A percentile compares a stretch with the other conserved stretches of the same genome.
Evolutionary conservation across 208 protist species (phyloP).

Genomic region (Leishmania lainsoni): DNA sequence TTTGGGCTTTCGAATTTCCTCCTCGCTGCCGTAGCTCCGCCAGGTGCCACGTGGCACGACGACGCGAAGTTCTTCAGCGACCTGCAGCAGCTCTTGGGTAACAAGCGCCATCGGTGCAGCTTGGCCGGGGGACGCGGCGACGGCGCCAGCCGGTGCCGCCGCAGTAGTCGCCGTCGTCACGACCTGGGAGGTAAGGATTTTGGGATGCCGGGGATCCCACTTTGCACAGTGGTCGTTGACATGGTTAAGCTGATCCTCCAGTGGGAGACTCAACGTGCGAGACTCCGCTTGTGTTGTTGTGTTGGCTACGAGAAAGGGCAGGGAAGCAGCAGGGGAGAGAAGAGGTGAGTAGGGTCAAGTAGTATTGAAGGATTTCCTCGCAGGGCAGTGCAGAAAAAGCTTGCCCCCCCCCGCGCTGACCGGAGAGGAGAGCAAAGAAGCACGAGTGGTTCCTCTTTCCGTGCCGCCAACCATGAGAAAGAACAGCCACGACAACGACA

Average conservation of each 20-base stretch:
- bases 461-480: background rate
- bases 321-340: background rate
- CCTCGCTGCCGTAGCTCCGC: slow-evolving; percentile 81
- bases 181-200: background rate
- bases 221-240: background rate
- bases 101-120: slow-evolving; percentile 32
- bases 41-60: slow-evolving; percentile 74
- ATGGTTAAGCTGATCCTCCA: background rate
- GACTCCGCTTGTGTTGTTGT: background rate
- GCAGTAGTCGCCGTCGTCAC: background rate
- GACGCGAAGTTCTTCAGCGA: slow-evolving; percentile 61
- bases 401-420: background rate
- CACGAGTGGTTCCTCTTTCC: background rate
- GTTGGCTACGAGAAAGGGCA: background rate
- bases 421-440: background rate
- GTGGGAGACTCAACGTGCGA: background rate
- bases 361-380: background rate
- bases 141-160: background rate
- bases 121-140: background rate
- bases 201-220: background rate
- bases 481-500: background rate
- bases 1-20: slow-evolving; percentile 71
- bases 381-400: background rate
- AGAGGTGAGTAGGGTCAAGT: background rate
- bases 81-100: slow-evolving; percentile 59